Conservation (phyloP, 306 rosid species). For the Sesbania bispinosa region DNA sequence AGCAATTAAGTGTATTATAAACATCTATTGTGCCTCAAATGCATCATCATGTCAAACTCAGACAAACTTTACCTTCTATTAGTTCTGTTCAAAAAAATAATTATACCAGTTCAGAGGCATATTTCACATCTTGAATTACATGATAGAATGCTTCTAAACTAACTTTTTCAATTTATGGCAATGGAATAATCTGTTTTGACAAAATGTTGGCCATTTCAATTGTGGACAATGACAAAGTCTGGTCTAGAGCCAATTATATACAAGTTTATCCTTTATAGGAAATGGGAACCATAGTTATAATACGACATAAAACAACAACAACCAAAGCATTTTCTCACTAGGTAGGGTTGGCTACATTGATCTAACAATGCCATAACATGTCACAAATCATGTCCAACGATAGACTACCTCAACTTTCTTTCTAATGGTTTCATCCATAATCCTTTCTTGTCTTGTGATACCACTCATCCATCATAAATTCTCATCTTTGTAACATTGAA, state of each 20-base stretch:
- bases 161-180: neutral
- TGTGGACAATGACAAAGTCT: neutral
- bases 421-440: too few relatives aligned
- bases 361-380: too few relatives aligned
- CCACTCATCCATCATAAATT: too few relatives aligned
- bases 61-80: neutral
- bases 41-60: neutral
- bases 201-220: constrained; percentile 4
- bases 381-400: too few relatives aligned
- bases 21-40: neutral
- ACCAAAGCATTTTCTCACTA: too few relatives aligned
- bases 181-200: neutral
- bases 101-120: neutral
- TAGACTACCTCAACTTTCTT: too few relatives aligned
- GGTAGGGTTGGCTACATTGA: too few relatives aligned
- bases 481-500: too few relatives aligned
- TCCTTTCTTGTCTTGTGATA: too few relatives aligned
- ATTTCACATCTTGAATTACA: neutral
- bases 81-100: neutral
- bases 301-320: too few relatives aligned
- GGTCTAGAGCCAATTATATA: neutral
- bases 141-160: constrained; percentile 14
- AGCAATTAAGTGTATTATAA: neutral
- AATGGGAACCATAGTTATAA: neutral
- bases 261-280: neutral